A percentile compares a stretch with the other conserved stretches of the same genome.
Conservation (phyloP, 2,329 filamentous ascomycete genomes). For the Xylariomycetidae sp. region DNA sequence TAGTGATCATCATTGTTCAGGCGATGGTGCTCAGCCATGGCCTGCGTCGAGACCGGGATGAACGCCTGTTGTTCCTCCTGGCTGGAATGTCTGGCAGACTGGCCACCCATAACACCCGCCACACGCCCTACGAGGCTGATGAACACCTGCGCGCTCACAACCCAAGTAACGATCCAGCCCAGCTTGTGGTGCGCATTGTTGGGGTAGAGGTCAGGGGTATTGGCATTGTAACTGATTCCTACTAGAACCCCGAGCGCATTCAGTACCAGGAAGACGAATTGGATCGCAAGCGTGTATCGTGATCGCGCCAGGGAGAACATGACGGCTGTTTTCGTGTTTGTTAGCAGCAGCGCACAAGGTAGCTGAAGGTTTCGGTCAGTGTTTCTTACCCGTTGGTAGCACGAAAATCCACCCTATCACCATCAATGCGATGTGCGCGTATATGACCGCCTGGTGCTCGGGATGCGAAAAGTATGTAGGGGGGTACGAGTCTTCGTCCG, state of each 20-base stretch:
- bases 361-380: neutral
- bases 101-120: slow-evolving; percentile 36
- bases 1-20: slow-evolving; percentile 33
- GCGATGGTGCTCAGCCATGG: slow-evolving; percentile 48
- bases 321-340: slow-evolving; percentile 57
- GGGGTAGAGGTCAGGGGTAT: slow-evolving; percentile 80
- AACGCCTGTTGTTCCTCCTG: slow-evolving; percentile 52
- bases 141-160: slow-evolving; percentile 65
- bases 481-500: slow-evolving; percentile 23
- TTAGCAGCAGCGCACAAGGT: slow-evolving; percentile 10
- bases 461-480: slow-evolving; percentile 36
- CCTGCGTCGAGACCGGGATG: slow-evolving; percentile 55
- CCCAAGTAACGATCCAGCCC: slow-evolving; percentile 77
- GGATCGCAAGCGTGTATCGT: slow-evolving; percentile 63
- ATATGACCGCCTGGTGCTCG: slow-evolving; percentile 32
- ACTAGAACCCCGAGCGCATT: slow-evolving; percentile 63
- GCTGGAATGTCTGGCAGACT: too few relatives aligned
- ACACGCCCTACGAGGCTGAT: slow-evolving; percentile 63
- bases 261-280: slow-evolving; percentile 61
- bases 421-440: slow-evolving; percentile 65
- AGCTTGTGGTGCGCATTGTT: slow-evolving; percentile 86
- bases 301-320: slow-evolving; percentile 84
- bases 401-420: slow-evolving; percentile 64
- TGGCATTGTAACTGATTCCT: slow-evolving; percentile 69
- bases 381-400: slow-evolving; percentile 57